Evolutionary conservation across 1,139 yeast genomes (phyloP).

Genomic region (Meyerozyma athensensis): DNA sequence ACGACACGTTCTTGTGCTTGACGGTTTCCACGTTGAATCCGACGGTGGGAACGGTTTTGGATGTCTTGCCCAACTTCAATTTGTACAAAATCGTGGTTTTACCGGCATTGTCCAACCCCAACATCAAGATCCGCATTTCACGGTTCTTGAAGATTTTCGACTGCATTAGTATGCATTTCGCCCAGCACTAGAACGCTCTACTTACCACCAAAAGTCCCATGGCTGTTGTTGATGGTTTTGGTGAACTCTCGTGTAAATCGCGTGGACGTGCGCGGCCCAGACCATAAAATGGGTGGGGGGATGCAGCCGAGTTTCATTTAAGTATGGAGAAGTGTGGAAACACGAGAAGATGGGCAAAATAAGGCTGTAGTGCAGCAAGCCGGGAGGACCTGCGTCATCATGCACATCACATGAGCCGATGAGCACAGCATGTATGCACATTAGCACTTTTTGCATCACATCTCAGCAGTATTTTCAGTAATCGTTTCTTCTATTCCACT

Average conservation of each 20-base stretch:
- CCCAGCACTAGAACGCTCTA: background rate
- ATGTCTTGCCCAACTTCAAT: slow-evolving; percentile 67
- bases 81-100: slow-evolving; percentile 77
- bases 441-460: too few relatives aligned
- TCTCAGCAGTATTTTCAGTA: too few relatives aligned
- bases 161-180: slow-evolving; percentile 8
- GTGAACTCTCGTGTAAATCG: background rate
- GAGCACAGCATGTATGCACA: too few relatives aligned
- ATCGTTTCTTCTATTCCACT: too few relatives aligned
- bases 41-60: slow-evolving; percentile 87
- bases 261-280: slow-evolving; percentile 1
- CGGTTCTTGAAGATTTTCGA: slow-evolving; percentile 39
- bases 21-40: slow-evolving; percentile 95
- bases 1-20: slow-evolving; percentile 77
- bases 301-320: background rate
- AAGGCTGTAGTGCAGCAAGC: too few relatives aligned
- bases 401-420: too few relatives aligned
- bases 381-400: too few relatives aligned
- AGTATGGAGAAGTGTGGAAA: too few relatives aligned
- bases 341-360: too few relatives aligned
- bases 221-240: background rate
- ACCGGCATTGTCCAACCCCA: slow-evolving; percentile 91
- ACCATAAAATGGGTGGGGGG: background rate
- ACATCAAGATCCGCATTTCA: slow-evolving; percentile 74
- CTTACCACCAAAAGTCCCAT: slow-evolving; percentile 8